Evolutionary conservation across 345 rosid genomes (phyloP), one percentile per base, ranked within the genome.

Genomic region (Triadica sebifera): DNA sequence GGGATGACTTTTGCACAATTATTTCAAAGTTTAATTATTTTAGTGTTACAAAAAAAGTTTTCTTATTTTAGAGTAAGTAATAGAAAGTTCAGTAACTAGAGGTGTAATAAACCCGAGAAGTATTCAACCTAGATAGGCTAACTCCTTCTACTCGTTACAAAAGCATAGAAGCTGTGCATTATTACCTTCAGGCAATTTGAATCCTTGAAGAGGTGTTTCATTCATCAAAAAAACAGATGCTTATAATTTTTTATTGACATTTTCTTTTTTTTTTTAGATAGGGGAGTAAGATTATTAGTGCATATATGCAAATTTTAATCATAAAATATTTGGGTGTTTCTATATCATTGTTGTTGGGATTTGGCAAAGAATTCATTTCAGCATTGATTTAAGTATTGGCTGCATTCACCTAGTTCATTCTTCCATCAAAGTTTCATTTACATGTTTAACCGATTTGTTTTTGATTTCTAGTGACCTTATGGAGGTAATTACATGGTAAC

Each of bases 161-260:
- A n/a, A n/a, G n/a, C n/a, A n/a, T n/a, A n/a, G n/a, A n/a, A n/a
- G n/a, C n/a, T 91, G 95, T 89, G 92, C 55, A 63, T 86, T 74
- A 92, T 94, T 47, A 89, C 88, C 65, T 94, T 94, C 84, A 84
- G 95, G 98, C 92, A 75, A 72, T 61, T 78, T 24, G 11, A 29
- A 22, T 61, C 34, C 41, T 56, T 57, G 22, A 58, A 58, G 57
- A 67, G 24, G 43, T 22, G 5, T 53, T 70, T 15, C 50, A 24
- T 70, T 38, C 11, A 10, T 45, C 50, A 70, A 38, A 34, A 41
- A 38, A n/a, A 70, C 16, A 43, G 20, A 17, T 19, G 67, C 55
- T 50, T 38, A 17, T n/a, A 25, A 52, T 9, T 71, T 20, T 16
- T 12, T n/a, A 20, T 74, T 45, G 25, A 41, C 17, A 19, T 5